These are phyloP conservation scores for Xylaria acuta DNA, from an alignment of 495 filamentous ascomycete species.

Conservation along the genomic window DNA sequence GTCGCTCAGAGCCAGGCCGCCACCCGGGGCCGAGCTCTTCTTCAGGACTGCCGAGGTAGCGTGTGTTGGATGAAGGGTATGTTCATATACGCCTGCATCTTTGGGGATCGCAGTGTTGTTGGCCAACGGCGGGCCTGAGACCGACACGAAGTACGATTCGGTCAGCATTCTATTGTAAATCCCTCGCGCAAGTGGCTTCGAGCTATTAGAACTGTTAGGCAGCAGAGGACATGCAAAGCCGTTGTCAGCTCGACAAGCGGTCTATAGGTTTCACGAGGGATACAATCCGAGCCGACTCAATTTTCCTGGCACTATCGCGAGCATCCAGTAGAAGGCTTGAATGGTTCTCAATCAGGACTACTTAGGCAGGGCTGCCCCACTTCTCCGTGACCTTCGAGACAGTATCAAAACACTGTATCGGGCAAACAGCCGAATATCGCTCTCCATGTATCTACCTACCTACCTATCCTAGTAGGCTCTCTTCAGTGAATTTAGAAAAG, in stretches of 20 bases:
- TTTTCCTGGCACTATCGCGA: conserved; percentile 22
- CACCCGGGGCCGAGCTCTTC: conserved; percentile 81
- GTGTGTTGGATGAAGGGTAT: conserved; percentile 77
- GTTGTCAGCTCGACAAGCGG: not conserved
- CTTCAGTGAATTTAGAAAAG: not conserved
- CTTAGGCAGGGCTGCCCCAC: not conserved
- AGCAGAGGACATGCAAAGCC: not conserved
- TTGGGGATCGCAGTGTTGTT: conserved; percentile 70
- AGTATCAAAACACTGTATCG: not conserved
- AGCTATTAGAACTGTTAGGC: conserved; percentile 1
- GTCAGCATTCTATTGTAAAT: conserved; percentile 68
- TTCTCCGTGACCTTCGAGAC: not conserved
- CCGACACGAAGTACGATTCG: conserved; percentile 80
- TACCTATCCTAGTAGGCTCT: not conserved
- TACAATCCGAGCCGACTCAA: not conserved
- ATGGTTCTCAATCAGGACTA: conserved; percentile 1
- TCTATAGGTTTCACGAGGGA: not conserved
- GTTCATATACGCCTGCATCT: conserved; percentile 83
- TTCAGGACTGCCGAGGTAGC: conserved; percentile 80
- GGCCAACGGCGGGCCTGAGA: conserved; percentile 66
- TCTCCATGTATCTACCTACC: not conserved
- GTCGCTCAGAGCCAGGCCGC: conserved; percentile 79
- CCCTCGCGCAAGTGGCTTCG: not conserved
- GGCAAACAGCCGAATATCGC: not conserved
- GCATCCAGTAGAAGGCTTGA: conserved; percentile 4